These are phyloP conservation scores for Mimosa bimucronata DNA, from an alignment of 306 rosid species.

Conservation along the genomic window DNA sequence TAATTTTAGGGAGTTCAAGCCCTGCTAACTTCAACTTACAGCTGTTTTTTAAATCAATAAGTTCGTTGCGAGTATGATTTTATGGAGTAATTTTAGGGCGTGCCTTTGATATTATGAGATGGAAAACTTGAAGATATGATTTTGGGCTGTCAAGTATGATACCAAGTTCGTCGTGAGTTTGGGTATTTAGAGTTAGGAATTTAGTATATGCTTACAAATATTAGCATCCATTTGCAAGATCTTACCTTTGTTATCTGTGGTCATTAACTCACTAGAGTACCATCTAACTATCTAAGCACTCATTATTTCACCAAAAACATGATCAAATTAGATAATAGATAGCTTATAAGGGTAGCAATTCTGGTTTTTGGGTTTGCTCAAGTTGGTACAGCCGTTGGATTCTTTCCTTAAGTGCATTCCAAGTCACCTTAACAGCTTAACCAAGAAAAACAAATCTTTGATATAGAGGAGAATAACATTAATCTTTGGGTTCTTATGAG, in stretches of 20 bases:
- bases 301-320: background rate
- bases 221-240: background rate
- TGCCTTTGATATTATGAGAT: background rate
- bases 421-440: background rate
- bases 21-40: background rate
- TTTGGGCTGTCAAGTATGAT: background rate
- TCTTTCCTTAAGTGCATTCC: background rate
- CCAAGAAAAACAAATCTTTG: background rate
- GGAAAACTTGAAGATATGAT: background rate
- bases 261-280: background rate
- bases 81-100: background rate
- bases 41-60: background rate
- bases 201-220: background rate
- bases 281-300: background rate
- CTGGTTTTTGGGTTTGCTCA: background rate
- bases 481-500: background rate
- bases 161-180: background rate
- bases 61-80: background rate
- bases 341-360: background rate
- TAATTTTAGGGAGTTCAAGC: slow-evolving; percentile 8
- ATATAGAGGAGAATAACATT: background rate
- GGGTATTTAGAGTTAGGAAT: background rate
- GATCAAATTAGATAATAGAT: background rate
- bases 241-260: background rate
- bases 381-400: background rate